Conservation (phyloP, 768 basidiomycete species). For the Boletus rubroflammeus region DNA sequence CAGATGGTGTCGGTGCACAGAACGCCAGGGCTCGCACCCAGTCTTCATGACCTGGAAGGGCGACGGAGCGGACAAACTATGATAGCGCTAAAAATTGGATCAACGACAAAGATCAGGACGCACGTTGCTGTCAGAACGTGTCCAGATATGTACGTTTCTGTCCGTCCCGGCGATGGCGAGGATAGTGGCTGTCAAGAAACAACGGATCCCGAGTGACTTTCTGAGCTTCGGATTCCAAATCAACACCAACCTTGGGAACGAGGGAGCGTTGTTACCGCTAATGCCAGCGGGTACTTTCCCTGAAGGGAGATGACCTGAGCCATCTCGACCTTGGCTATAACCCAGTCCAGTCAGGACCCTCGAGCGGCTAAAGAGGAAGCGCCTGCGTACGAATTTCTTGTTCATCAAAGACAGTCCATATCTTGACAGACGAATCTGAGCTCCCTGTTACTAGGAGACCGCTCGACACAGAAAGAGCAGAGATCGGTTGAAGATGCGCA, state of each 20-base stretch:
- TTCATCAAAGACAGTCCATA: slow-evolving; percentile 52
- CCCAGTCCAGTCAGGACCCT: neutral
- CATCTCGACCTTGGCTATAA: slow-evolving; percentile 37
- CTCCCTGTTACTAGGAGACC: slow-evolving; percentile 67
- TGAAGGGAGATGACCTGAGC: slow-evolving; percentile 60
- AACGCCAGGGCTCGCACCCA: slow-evolving; percentile 89
- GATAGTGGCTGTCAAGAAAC: slow-evolving; percentile 45
- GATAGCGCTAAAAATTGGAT: neutral
- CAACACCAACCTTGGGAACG: slow-evolving; percentile 52
- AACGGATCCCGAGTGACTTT: neutral
- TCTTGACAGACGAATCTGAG: slow-evolving; percentile 75
- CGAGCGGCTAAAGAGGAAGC: neutral
- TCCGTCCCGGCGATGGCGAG: slow-evolving; percentile 88
- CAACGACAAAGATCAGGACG: slow-evolving; percentile 16
- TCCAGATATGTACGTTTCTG: slow-evolving; percentile 72
- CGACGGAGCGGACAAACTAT: slow-evolving; percentile 59
- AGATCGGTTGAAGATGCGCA: slow-evolving; percentile 70
- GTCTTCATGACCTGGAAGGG: slow-evolving; percentile 86
- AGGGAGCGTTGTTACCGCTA: slow-evolving; percentile 65
- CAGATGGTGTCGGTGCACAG: slow-evolving; percentile 30
- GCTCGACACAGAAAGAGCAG: slow-evolving; percentile 54
- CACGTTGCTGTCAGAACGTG: slow-evolving; percentile 57
- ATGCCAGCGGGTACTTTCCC: slow-evolving; percentile 71
- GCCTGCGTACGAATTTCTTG: slow-evolving; percentile 29
- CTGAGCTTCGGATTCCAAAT: slow-evolving; percentile 8